Conservation (phyloP, 345 rosid species). For the Moricandia arvensis region DNA sequence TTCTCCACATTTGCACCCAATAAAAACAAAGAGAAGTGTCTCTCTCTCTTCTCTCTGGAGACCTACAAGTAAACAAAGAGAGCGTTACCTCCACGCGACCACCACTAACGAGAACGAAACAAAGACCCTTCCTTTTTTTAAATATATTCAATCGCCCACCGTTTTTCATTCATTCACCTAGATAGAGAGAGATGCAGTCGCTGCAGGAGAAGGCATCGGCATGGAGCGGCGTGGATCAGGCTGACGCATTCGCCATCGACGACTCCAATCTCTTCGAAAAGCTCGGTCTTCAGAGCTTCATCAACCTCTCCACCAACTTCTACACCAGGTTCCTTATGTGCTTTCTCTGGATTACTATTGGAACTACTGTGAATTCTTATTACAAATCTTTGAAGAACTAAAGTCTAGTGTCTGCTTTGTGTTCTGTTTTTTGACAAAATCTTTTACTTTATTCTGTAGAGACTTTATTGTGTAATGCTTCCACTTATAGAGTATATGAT, state of each 20-base stretch:
- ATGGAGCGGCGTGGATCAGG: constrained; percentile 77
- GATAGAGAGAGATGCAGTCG: constrained; percentile 46
- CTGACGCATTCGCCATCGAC: constrained; percentile 84
- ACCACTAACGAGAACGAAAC: constrained; percentile 5
- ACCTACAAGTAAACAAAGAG: not conserved
- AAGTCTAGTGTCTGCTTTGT: constrained; percentile 36
- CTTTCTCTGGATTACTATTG: not conserved
- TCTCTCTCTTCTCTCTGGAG: not conserved
- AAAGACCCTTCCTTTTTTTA: not conserved
- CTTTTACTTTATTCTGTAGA: not conserved
- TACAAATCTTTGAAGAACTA: not conserved
- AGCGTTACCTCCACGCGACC: constrained; percentile 44
- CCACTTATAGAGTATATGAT: constrained; percentile 73
- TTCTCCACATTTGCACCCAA: not conserved
- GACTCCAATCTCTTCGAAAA: constrained; percentile 66
- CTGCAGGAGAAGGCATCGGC: constrained; percentile 78
- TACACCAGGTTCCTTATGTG: constrained; percentile 56
- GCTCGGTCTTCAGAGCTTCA: constrained; percentile 77
- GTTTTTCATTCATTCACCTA: not conserved
- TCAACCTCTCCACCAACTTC: constrained; percentile 87
- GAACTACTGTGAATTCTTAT: not conserved
- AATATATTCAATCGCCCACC: constrained; percentile 21
- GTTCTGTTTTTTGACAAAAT: not conserved
- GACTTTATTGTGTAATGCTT: no score
- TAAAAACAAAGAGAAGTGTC: not conserved